phyloP scores from a whole-genome alignment of 2,329 filamentous ascomycete genomes.

The Teratosphaeria viscida region DNA sequence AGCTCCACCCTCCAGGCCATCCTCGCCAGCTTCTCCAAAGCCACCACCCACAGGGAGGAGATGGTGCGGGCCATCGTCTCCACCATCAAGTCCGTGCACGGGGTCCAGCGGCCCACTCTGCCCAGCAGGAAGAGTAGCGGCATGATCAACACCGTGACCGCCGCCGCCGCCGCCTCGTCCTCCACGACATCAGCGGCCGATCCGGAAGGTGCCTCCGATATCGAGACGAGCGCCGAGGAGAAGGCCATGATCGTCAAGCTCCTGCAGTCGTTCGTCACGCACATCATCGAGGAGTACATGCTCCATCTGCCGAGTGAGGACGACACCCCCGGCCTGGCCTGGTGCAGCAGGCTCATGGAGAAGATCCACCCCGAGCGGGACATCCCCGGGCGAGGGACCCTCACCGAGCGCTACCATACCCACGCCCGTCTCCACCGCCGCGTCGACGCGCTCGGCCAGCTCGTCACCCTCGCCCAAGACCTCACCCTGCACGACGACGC shows the following conservation, averaged over 20 bases:
- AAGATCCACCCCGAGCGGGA: slow-evolving; percentile 54
- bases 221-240: slow-evolving; percentile 42
- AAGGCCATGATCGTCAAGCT: slow-evolving; percentile 52
- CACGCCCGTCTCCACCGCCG: slow-evolving; percentile 51
- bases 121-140: slow-evolving; percentile 46
- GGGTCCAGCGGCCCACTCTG: slow-evolving; percentile 54
- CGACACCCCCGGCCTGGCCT: slow-evolving; percentile 40
- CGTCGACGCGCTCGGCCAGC: slow-evolving; percentile 59
- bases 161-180: slow-evolving; percentile 7
- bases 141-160: slow-evolving; percentile 13
- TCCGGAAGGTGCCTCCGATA: slow-evolving; percentile 41
- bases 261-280: slow-evolving; percentile 67
- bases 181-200: slow-evolving; percentile 37
- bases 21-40: slow-evolving; percentile 52
- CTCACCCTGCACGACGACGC: slow-evolving; percentile 37
- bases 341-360: slow-evolving; percentile 53
- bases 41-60: slow-evolving; percentile 46
- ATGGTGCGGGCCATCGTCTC: slow-evolving; percentile 61
- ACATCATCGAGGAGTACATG: slow-evolving; percentile 64
- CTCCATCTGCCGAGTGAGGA: slow-evolving; percentile 37
- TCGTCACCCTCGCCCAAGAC: slow-evolving; percentile 57
- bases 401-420: slow-evolving; percentile 54
- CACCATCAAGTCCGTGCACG: slow-evolving; percentile 58
- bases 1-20: slow-evolving; percentile 67
- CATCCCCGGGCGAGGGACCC: slow-evolving; percentile 51